A percentile compares a stretch with the other conserved stretches of the same genome.
These are phyloP conservation scores for Papiliotrema fonsecae DNA, from an alignment of 1,284 basidiomycete species.

Conservation along the genomic window DNA sequence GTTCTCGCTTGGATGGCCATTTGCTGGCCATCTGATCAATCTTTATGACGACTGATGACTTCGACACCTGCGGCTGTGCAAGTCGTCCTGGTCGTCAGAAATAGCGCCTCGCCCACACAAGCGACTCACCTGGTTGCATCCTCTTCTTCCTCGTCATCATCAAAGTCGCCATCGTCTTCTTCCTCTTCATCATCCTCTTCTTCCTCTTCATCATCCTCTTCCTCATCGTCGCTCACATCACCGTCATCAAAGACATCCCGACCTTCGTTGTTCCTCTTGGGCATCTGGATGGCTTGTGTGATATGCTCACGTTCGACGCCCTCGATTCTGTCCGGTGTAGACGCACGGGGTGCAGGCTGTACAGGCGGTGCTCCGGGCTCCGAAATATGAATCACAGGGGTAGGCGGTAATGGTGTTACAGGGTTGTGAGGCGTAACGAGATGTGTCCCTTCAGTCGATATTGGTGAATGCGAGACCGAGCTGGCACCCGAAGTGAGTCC, in stretches of 20 bases:
- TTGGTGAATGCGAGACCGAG: background rate
- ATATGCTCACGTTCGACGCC: background rate
- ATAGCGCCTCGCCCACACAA: background rate
- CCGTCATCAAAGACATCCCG: conserved; percentile 1
- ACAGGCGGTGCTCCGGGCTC: conserved; percentile 8
- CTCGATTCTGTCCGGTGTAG: background rate
- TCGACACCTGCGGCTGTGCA: conserved; percentile 44
- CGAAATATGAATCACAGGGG: conserved; percentile 26
- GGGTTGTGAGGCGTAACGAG: conserved; percentile 19
- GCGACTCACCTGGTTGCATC: conserved; percentile 19
- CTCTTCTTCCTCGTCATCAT: conserved; percentile 25
- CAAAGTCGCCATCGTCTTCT: conserved; percentile 18
- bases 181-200: conserved; percentile 16
- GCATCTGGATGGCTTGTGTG: conserved; percentile 8
- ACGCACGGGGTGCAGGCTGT: conserved; percentile 1
- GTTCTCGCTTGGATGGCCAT: too few species aligned
- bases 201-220: background rate
- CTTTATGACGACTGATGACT: conserved; percentile 40
- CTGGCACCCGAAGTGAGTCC: background rate
- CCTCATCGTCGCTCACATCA: conserved; percentile 9
- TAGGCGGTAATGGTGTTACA: conserved; percentile 17
- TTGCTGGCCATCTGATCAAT: background rate
- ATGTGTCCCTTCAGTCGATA: background rate
- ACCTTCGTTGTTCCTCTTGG: background rate
- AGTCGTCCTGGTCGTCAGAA: conserved; percentile 25